Evolutionary conservation across 306 rosid genomes (phyloP), one percentile per base, ranked within the genome.

Genomic region (Mimosa pudica): DNA sequence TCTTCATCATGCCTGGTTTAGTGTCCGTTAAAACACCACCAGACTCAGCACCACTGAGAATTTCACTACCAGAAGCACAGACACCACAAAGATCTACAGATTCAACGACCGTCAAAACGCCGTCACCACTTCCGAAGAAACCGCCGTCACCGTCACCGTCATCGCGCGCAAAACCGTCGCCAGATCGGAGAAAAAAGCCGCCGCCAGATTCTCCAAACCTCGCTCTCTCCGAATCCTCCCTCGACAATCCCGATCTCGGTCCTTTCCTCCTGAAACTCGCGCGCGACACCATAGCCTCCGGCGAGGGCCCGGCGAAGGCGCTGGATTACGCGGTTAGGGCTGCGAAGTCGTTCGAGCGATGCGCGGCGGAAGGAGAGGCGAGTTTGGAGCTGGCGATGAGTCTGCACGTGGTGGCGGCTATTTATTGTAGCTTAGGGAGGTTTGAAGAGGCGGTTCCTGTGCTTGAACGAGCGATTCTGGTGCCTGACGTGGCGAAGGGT

Each of bases 241-340:
- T 96, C 1, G 98, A 96, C 83, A 96, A 96, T 81, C 98, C 99
- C 60, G 99, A 96, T 96, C 99, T 96, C 65, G 99, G 97, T 1
- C 99, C 99, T 2, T 95, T 95, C 63, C 95, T 95, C 1, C 98
- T 96, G 16, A 93, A 96, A 78, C 85, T 96, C 0, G 98, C 99
- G 13, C 87, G 98, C 0, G 97, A 93, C 74, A 90, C 99, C 11
- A 96, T 96, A 41, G 98, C 99, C 44, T 93, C 98, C 1, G 98
- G 99, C 7, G 99, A 96, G 0, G 98, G 99, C 0, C 99, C 98
- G 12, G 84, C 83, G 63, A 96, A 87, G 84, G 98, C 99, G 7
- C 75, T 93, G 7, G 99, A 96, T 63, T 96, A 84, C 68, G 99
- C 99, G 1, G 70, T 96, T 44, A 83, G 96, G 0, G 98, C 99